These are phyloP conservation scores for Coniosporium tulheliwenetii DNA, from an alignment of 2,329 filamentous ascomycete genomes.

Conservation along the genomic window DNA sequence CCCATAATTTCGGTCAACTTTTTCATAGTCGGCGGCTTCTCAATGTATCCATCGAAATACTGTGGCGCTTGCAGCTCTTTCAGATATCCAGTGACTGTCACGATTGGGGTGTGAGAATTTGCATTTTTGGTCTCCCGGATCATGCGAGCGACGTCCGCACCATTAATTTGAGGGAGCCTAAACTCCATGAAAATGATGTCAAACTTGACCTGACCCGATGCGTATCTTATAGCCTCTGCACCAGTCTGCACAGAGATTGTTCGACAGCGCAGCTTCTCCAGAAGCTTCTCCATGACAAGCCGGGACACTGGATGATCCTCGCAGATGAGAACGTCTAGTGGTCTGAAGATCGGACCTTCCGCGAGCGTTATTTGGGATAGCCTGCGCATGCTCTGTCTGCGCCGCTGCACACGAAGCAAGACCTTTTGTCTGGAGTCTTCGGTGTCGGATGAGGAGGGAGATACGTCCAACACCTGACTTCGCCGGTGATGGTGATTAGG, in stretches of 20 bases:
- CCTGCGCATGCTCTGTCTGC: conserved; percentile 87
- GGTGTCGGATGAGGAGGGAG: conserved; percentile 92
- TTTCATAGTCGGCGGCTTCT: conserved; percentile 87
- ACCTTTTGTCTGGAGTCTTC: conserved; percentile 87
- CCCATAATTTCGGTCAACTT: conserved; percentile 82
- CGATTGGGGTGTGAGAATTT: conserved; percentile 87
- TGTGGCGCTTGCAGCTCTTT: conserved; percentile 92
- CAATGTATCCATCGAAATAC: conserved; percentile 87
- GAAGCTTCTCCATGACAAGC: conserved; percentile 95
- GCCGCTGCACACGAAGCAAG: conserved; percentile 77
- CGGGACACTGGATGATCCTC: conserved; percentile 95
- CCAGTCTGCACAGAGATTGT: conserved; percentile 86
- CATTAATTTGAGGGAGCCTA: conserved; percentile 86
- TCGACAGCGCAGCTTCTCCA: conserved; percentile 88
- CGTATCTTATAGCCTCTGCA: conserved; percentile 80
- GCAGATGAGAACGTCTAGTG: conserved; percentile 86
- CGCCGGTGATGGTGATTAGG: conserved; percentile 67
- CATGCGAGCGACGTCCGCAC: conserved; percentile 92
- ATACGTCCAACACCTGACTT: conserved; percentile 92
- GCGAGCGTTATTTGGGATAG: conserved; percentile 81
- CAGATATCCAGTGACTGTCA: conserved; percentile 93
- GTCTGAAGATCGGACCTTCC: conserved; percentile 74
- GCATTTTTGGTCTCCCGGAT: conserved; percentile 91
- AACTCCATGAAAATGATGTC: conserved; percentile 98
- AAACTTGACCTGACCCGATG: conserved; percentile 94